Evolutionary conservation across 2,329 filamentous ascomycete genomes (phyloP).

Genomic region (Echinosphaeria canescens): DNA sequence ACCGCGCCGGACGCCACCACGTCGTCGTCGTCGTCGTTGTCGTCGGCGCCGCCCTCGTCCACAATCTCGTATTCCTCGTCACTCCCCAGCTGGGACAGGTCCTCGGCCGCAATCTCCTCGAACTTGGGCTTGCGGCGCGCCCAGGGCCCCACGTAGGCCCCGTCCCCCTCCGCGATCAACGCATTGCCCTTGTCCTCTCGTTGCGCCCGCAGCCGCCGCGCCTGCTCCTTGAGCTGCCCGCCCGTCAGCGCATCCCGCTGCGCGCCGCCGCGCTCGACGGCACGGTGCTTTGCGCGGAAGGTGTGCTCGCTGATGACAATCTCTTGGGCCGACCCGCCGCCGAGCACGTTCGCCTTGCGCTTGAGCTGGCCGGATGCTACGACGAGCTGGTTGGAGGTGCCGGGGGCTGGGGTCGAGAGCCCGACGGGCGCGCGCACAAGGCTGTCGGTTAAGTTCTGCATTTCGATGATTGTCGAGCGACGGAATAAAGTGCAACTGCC

Average conservation of each 20-base stretch:
- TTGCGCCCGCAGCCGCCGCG: slow-evolving; percentile 44
- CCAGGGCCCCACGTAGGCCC: slow-evolving; percentile 89
- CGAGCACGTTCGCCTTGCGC: slow-evolving; percentile 65
- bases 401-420: too few relatives aligned
- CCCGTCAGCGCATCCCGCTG: slow-evolving; percentile 32
- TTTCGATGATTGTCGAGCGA: too few relatives aligned
- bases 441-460: too few relatives aligned
- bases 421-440: too few relatives aligned
- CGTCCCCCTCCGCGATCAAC: slow-evolving; percentile 64
- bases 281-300: slow-evolving; percentile 73
- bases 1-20: slow-evolving; percentile 42
- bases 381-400: too few relatives aligned
- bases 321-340: slow-evolving; percentile 75
- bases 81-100: slow-evolving; percentile 51
- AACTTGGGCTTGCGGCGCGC: slow-evolving; percentile 54
- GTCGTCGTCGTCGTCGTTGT: slow-evolving; percentile 53
- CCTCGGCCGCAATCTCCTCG: slow-evolving; percentile 56
- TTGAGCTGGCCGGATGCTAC: slow-evolving; percentile 41
- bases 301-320: slow-evolving; percentile 77
- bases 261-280: slow-evolving; percentile 44
- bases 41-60: slow-evolving; percentile 50
- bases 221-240: slow-evolving; percentile 44
- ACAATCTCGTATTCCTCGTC: slow-evolving; percentile 64
- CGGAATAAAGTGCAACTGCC: too few relatives aligned
- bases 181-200: slow-evolving; percentile 74